These are phyloP conservation scores for Cladosporium sp. DNA, from an alignment of 2,329 filamentous ascomycete genomes.

Conservation along the genomic window DNA sequence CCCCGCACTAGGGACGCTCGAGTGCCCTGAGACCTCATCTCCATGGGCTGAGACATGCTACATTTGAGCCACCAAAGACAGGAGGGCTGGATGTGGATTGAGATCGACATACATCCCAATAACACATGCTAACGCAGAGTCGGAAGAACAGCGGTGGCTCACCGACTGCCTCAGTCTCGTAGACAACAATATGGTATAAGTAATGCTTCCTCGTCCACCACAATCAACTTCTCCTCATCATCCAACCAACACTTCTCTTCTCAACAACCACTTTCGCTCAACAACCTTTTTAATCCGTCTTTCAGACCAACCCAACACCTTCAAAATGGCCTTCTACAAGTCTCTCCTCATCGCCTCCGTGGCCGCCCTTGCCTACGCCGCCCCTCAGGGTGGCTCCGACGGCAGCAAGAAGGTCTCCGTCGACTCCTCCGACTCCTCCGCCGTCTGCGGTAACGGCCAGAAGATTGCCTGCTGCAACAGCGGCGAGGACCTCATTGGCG, in stretches of 20 bases:
- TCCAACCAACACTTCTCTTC: slow-evolving; percentile 12
- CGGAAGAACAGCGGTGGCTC: slow-evolving; percentile 1
- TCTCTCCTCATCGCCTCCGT: slow-evolving; percentile 13
- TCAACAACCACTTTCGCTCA: slow-evolving; percentile 11
- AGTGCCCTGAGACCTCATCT: slow-evolving; percentile 8
- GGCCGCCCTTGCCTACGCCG: slow-evolving; percentile 11
- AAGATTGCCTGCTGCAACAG: slow-evolving; percentile 12
- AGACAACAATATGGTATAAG: slow-evolving; percentile 9
- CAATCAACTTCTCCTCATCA: slow-evolving; percentile 8
- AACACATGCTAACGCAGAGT: neutral
- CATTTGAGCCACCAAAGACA: slow-evolving; percentile 4
- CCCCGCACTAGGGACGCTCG: neutral
- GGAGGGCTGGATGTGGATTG: slow-evolving; percentile 7
- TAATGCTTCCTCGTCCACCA: slow-evolving; percentile 9
- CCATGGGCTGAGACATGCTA: slow-evolving; percentile 9
- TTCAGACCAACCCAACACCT: slow-evolving; percentile 13
- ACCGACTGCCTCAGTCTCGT: neutral
- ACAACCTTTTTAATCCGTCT: slow-evolving; percentile 9
- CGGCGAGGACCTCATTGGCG: slow-evolving; percentile 9
- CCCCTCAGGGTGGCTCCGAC: slow-evolving; percentile 4
- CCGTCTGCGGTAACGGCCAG: slow-evolving; percentile 9
- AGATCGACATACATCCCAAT: slow-evolving; percentile 6
- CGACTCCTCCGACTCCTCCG: neutral
- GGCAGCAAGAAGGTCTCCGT: slow-evolving; percentile 4
- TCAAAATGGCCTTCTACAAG: slow-evolving; percentile 13